Conservation (phyloP, 2,329 filamentous ascomycete species). For the Dactylellina parvicollis region DNA sequence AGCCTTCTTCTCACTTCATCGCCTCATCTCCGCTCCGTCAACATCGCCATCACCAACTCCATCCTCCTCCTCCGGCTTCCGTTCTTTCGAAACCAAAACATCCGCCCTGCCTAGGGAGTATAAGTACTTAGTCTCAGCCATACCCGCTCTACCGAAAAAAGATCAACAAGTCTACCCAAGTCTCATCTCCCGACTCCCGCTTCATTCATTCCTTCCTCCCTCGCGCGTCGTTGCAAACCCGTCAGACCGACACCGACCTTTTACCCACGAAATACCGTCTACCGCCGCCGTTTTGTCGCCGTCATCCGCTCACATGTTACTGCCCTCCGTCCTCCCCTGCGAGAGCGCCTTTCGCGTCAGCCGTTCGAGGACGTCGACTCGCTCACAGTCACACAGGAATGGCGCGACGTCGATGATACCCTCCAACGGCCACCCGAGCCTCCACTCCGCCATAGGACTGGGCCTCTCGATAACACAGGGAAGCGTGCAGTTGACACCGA, state of each 20-base stretch:
- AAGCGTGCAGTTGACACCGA: conserved; percentile 26
- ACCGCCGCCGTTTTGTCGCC: conserved; percentile 52
- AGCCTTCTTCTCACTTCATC: not conserved
- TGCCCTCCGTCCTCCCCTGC: conserved; percentile 54
- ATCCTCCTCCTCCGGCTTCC: not conserved
- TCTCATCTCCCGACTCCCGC: conserved; percentile 22
- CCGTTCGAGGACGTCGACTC: conserved; percentile 47
- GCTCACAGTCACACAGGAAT: conserved; percentile 50
- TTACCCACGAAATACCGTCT: not conserved
- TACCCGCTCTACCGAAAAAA: conserved; percentile 9
- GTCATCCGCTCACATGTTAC: conserved; percentile 34
- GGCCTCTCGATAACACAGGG: conserved; percentile 37
- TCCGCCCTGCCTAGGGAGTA: conserved; percentile 1
- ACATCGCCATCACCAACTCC: not conserved
- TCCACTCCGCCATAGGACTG: conserved; percentile 27
- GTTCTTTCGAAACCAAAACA: not conserved
- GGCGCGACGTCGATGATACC: conserved; percentile 39
- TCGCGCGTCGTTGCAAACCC: not conserved
- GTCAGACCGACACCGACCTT: not conserved
- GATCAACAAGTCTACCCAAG: conserved; percentile 1
- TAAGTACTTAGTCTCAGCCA: conserved; percentile 12
- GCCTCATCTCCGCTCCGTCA: not conserved
- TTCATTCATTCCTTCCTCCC: not conserved
- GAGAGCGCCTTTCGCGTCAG: conserved; percentile 54
- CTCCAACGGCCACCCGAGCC: conserved; percentile 19